Evolutionary conservation across 2,329 filamentous ascomycete species (phyloP).

Genomic region (Sporothrix euskadiensis): DNA sequence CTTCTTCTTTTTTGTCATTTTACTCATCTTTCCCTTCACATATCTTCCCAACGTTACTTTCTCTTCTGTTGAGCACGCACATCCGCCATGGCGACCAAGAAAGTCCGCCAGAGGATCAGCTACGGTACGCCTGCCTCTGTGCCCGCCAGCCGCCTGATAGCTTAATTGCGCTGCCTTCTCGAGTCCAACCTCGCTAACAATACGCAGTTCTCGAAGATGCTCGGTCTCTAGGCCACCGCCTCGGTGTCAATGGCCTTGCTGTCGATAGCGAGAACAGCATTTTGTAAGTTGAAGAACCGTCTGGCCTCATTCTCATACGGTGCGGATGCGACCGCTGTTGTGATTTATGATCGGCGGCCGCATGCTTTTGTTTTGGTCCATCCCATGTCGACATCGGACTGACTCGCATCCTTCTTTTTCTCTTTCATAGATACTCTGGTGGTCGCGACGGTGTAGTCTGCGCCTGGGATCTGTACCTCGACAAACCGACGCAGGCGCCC

Average conservation of each 20-base stretch:
- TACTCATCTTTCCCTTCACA: neutral
- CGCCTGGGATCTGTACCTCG: constrained; percentile 85
- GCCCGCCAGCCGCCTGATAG: neutral
- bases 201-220: constrained; percentile 59
- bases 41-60: neutral
- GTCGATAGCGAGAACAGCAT: constrained; percentile 81
- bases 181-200: constrained; percentile 30
- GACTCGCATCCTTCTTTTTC: neutral
- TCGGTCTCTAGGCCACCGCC: constrained; percentile 75
- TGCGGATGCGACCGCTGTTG: neutral
- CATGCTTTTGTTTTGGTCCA: neutral
- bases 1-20: neutral
- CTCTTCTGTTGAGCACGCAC: constrained; percentile 29
- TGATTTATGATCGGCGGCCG: neutral
- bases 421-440: constrained; percentile 74
- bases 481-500: constrained; percentile 46
- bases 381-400: neutral
- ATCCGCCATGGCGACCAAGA: constrained; percentile 58
- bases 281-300: constrained; percentile 61
- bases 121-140: constrained; percentile 54
- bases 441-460: constrained; percentile 94
- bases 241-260: constrained; percentile 92
- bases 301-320: neutral
- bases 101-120: constrained; percentile 65
- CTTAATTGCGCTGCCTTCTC: neutral